Evolutionary conservation across 1,284 basidiomycete genomes (phyloP).

Genomic region (Thecaphora thlaspeos): DNA sequence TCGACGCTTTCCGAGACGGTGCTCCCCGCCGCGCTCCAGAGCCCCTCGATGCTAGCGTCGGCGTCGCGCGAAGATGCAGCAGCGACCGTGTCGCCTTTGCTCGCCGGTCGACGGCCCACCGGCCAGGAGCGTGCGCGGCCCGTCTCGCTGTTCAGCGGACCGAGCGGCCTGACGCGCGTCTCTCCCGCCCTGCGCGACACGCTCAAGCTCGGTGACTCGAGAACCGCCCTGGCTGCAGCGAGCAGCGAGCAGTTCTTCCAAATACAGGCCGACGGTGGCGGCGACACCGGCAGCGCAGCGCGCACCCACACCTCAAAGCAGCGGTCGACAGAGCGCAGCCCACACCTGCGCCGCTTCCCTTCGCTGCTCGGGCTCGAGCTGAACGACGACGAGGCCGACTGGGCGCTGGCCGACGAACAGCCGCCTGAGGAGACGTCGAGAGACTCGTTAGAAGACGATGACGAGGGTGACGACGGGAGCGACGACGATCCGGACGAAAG

Average conservation of each 20-base stretch:
- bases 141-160: constrained; percentile 27
- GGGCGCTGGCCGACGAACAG: constrained; percentile 37
- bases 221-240: constrained; percentile 21
- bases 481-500: too few species aligned
- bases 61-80: constrained; percentile 18
- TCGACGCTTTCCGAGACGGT: constrained; percentile 1
- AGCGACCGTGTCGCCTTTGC: constrained; percentile 16
- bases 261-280: too few species aligned
- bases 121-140: constrained; percentile 24
- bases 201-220: constrained; percentile 21
- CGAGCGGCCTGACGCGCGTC: constrained; percentile 20
- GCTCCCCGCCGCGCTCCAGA: constrained; percentile 6
- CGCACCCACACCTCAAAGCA: too few species aligned
- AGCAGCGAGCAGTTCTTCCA: too few species aligned
- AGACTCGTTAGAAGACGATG: constrained; percentile 5
- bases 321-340: constrained; percentile 2
- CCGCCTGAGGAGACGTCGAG: constrained; percentile 1
- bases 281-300: too few species aligned
- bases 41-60: constrained; percentile 1
- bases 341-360: constrained; percentile 9
- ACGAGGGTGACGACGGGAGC: not conserved
- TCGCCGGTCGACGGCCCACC: constrained; percentile 10
- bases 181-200: constrained; percentile 9
- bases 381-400: constrained; percentile 23
- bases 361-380: constrained; percentile 23